Percentiles rank a stretch among this genome's conserved stretches.
phyloP scores from a whole-genome alignment of 441 rosid species.

The Manihot esculenta region DNA sequence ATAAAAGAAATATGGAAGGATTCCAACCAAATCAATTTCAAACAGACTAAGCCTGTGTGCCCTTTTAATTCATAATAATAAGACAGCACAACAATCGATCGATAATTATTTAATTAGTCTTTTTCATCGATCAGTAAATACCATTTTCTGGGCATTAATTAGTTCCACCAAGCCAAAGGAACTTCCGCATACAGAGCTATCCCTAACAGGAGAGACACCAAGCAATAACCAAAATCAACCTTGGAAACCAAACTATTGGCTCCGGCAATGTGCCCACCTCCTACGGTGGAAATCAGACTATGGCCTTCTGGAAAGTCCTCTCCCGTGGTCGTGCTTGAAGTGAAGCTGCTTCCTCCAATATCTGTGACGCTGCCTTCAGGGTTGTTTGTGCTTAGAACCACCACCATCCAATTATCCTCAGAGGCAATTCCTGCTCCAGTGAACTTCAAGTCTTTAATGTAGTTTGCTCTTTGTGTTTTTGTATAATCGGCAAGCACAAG shows the following conservation, averaged over 20 bases:
- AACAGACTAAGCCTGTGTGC: too few species aligned
- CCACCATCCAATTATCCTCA: conserved; percentile 56
- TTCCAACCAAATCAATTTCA: too few species aligned
- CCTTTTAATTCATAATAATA: too few species aligned
- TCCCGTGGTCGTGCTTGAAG: background rate
- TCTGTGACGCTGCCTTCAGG: background rate
- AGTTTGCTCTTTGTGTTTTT: too few species aligned
- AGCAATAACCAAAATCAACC: conserved; percentile 19
- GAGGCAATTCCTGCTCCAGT: conserved; percentile 26
- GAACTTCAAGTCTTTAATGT: too few species aligned
- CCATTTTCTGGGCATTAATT: background rate
- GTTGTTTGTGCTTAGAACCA: conserved; percentile 11
- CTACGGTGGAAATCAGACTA: background rate
- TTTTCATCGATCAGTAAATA: too few species aligned
- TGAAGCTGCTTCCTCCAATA: background rate
- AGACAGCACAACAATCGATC: too few species aligned
- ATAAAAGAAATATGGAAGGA: too few species aligned
- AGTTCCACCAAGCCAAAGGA: background rate
- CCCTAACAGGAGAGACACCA: conserved; percentile 16
- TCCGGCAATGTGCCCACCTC: conserved; percentile 46
- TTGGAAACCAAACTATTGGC: conserved; percentile 7
- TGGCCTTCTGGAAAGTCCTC: conserved; percentile 32
- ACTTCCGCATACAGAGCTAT: conserved; percentile 1
- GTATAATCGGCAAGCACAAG: too few species aligned
- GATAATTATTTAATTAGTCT: background rate